phyloP scores from a whole-genome alignment of 768 basidiomycete species.

The Russula vinacea region DNA sequence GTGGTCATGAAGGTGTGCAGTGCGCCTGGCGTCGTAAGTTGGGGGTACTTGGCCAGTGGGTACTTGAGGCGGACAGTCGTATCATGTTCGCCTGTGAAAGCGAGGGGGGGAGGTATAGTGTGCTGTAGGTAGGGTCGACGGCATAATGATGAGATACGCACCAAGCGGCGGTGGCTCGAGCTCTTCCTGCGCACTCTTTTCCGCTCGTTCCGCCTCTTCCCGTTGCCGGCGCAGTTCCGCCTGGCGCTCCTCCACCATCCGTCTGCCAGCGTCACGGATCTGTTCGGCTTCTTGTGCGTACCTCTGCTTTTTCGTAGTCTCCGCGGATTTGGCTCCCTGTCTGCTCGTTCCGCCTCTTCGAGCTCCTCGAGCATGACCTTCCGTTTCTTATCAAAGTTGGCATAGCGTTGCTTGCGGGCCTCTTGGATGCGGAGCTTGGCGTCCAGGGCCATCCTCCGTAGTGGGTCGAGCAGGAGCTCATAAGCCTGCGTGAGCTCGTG shows the following conservation, averaged over 20 bases:
- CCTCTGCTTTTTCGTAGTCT: constrained; percentile 53
- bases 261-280: constrained; percentile 72
- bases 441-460: constrained; percentile 74
- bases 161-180: constrained; percentile 58
- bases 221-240: constrained; percentile 48
- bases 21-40: constrained; percentile 49
- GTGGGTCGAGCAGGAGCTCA: constrained; percentile 75
- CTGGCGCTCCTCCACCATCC: constrained; percentile 64
- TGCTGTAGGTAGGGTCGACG: neutral
- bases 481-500: constrained; percentile 82
- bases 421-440: constrained; percentile 70
- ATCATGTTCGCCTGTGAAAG: constrained; percentile 53
- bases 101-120: too few relatives aligned
- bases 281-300: constrained; percentile 61
- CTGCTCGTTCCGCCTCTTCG: constrained; percentile 68
- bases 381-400: constrained; percentile 66
- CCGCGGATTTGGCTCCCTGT: constrained; percentile 67
- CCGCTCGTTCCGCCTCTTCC: constrained; percentile 39
- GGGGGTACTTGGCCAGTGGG: constrained; percentile 53
- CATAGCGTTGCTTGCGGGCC: constrained; percentile 67
- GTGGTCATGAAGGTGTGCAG: constrained; percentile 49
- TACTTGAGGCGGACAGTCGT: constrained; percentile 77
- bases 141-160: constrained; percentile 26
- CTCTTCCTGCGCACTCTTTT: constrained; percentile 37
- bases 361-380: constrained; percentile 73